These are phyloP conservation scores for Tetrapyrgos nigripes DNA, from an alignment of 1,284 basidiomycete genomes.

Conservation along the genomic window DNA sequence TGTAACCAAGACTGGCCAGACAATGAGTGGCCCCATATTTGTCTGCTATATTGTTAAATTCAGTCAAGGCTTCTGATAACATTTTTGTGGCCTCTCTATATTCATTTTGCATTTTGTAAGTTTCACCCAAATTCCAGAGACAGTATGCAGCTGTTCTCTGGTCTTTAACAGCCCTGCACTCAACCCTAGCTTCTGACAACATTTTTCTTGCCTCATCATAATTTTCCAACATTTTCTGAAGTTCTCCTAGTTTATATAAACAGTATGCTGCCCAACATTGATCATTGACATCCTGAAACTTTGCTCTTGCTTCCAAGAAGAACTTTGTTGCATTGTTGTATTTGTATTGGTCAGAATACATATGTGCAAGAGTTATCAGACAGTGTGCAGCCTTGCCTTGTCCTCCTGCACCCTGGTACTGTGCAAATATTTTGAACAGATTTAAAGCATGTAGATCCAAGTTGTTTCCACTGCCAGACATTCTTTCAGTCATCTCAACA, in stretches of 20 bases:
- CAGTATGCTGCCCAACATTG: background rate
- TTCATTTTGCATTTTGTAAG: background rate
- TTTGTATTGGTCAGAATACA: background rate
- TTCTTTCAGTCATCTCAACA: background rate
- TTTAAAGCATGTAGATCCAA: background rate
- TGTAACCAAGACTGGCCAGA: background rate
- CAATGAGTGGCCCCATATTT: slow-evolving; percentile 7
- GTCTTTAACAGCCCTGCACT: background rate
- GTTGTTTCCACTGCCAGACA: background rate
- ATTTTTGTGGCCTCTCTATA: slow-evolving; percentile 1
- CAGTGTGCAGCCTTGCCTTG: background rate
- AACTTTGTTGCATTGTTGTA: background rate
- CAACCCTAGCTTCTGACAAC: background rate
- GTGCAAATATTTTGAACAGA: no score
- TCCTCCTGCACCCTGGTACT: background rate
- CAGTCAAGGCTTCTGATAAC: background rate
- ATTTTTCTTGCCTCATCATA: background rate
- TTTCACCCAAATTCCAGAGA: slow-evolving; percentile 2
- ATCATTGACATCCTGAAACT: background rate
- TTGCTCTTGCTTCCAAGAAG: background rate
- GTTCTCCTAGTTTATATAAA: background rate
- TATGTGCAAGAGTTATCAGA: background rate
- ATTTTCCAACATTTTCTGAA: background rate
- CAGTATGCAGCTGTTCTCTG: slow-evolving; percentile 4
- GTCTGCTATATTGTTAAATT: background rate